Percentiles rank a stretch among this genome's conserved stretches.
These are phyloP conservation scores for Yarrowia osloensis DNA, from an alignment of 805 yeast genomes.

Conservation along the genomic window DNA sequence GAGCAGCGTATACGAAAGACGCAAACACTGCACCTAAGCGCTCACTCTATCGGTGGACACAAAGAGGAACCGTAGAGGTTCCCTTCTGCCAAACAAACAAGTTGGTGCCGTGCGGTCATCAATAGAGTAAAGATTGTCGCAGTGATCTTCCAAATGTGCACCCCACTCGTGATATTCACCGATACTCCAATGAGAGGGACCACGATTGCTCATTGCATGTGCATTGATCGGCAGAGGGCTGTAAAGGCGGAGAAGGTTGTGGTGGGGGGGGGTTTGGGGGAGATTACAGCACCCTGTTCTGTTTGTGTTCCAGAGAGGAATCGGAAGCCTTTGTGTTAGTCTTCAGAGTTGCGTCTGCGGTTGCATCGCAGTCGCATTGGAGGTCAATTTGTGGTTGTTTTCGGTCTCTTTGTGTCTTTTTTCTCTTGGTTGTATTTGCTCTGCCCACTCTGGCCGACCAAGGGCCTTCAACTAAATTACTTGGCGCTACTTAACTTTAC, in stretches of 20 bases:
- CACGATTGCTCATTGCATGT: conserved; percentile 22
- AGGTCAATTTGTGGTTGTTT: too few species aligned
- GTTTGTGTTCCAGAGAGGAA: too few species aligned
- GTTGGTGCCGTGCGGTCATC: conserved; percentile 9
- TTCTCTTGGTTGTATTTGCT: too few species aligned
- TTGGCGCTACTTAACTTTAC: not conserved
- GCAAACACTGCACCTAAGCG: not conserved
- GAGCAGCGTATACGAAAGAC: not conserved
- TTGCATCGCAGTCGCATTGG: too few species aligned
- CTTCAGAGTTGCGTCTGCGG: not conserved
- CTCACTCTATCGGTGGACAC: not conserved
- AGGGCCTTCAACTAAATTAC: not conserved
- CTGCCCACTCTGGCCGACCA: too few species aligned
- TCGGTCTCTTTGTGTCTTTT: too few species aligned
- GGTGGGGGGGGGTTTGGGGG: not conserved
- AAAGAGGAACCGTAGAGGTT: not conserved
- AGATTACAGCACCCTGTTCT: too few species aligned
- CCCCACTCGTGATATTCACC: conserved; percentile 6
- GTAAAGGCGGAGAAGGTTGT: not conserved
- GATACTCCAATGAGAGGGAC: not conserved
- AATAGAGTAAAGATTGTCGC: conserved; percentile 14
- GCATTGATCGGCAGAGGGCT: not conserved
- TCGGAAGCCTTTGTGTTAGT: not conserved
- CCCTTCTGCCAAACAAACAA: not conserved
- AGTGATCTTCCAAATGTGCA: not conserved